These are phyloP conservation scores for Xerocomellus intermedius DNA, from an alignment of 768 basidiomycete genomes.

Conservation along the genomic window DNA sequence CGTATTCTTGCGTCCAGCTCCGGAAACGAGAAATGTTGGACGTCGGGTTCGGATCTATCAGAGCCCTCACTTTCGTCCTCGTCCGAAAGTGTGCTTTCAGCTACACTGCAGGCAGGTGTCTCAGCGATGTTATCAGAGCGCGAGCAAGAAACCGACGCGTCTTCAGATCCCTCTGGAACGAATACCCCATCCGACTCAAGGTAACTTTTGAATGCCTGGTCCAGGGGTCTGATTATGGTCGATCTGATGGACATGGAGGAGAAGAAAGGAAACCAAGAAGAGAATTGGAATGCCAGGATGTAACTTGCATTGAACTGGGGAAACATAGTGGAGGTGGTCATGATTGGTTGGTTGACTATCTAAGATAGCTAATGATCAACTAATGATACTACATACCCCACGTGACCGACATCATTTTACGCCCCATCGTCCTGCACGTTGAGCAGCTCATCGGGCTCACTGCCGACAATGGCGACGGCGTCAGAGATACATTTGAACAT, in stretches of 20 bases:
- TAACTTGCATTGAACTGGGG: conserved; percentile 50
- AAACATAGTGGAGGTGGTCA: conserved; percentile 33
- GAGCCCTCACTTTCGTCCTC: conserved; percentile 43
- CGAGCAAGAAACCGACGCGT: conserved; percentile 49
- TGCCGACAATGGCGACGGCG: conserved; percentile 12
- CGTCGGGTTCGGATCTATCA: conserved; percentile 35
- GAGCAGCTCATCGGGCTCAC: conserved; percentile 1
- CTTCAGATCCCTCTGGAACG: conserved; percentile 78
- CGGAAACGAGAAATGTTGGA: conserved; percentile 65
- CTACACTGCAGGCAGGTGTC: conserved; percentile 38
- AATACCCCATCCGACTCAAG: conserved; percentile 83
- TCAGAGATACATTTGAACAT: conserved; percentile 6
- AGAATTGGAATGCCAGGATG: conserved; percentile 76
- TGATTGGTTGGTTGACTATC: not conserved
- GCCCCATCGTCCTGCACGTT: not conserved
- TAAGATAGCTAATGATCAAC: no score
- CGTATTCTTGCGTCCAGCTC: conserved; percentile 76
- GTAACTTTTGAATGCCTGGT: conserved; percentile 62
- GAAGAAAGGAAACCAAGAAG: conserved; percentile 80
- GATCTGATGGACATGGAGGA: conserved; percentile 64
- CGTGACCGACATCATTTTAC: conserved; percentile 9
- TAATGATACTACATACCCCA: no score
- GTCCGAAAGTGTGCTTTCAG: conserved; percentile 59
- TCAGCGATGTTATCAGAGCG: not conserved
- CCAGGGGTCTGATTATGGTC: conserved; percentile 69